These are phyloP conservation scores for Strigomonas galati DNA, from an alignment of 208 protist species.

Conservation along the genomic window DNA sequence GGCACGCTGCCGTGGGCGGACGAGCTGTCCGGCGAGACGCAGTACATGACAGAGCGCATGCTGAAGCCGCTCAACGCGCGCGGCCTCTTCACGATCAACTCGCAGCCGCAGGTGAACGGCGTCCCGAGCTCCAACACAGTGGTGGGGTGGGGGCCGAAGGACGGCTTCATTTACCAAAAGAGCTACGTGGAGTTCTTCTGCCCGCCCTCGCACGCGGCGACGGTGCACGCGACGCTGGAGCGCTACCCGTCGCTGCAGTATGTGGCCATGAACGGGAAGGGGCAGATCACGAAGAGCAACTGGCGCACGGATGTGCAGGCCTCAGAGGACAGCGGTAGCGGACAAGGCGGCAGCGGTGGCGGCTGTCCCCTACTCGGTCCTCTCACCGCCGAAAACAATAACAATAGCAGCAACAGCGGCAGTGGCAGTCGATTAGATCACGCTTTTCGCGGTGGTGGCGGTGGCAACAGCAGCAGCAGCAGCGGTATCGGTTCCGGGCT, in stretches of 20 bases:
- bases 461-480: background rate
- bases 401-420: background rate
- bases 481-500: slow-evolving; percentile 12
- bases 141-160: slow-evolving; percentile 58
- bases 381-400: background rate
- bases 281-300: slow-evolving; percentile 20
- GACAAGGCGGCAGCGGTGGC: background rate
- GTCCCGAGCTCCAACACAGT: slow-evolving; percentile 60
- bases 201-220: slow-evolving; percentile 23
- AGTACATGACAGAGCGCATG: slow-evolving; percentile 56
- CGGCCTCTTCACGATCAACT: slow-evolving; percentile 93
- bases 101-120: slow-evolving; percentile 89
- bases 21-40: slow-evolving; percentile 53
- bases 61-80: slow-evolving; percentile 69
- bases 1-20: slow-evolving; percentile 77
- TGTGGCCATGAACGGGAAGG: slow-evolving; percentile 35
- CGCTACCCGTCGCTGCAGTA: slow-evolving; percentile 50
- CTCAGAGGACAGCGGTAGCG: slow-evolving; percentile 1
- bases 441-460: too few species aligned
- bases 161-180: slow-evolving; percentile 68
- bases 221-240: slow-evolving; percentile 36
- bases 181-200: slow-evolving; percentile 70
- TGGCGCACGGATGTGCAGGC: slow-evolving; percentile 23
- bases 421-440: background rate
- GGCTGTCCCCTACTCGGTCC: background rate